Evolutionary conservation across 2,329 filamentous ascomycete species (phyloP), one percentile per base, ranked within the genome.

Genomic region (Cladosporium phlei): DNA sequence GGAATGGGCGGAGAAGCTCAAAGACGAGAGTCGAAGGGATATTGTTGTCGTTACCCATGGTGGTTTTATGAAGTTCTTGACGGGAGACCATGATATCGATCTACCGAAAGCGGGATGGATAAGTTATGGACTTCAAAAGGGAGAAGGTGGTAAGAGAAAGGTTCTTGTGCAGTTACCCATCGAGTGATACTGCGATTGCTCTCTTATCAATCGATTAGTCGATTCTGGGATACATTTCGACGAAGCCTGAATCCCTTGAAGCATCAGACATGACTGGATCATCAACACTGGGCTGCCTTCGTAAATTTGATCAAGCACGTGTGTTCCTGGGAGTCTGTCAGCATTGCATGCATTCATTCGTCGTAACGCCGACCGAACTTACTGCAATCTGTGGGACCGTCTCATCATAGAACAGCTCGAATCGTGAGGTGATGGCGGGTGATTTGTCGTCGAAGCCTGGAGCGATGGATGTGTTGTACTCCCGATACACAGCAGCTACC

Each of bases 401-500:
- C 7, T 66, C 65, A 49, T 71, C 67, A 27, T 59, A 60, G 40
- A 71, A 69, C 0, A 71, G 55, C 44, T 71, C 68, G 46, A 70
- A 70, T 10, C 67, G 62, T 47, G 63, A 68, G 1, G 66, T 71
- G 24, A 71, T 66, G 1, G 64, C 66, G 0, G 69, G 69, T 4
- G 63, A 64, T 0, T 59, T 53, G 16, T 56, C 51, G 17, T 66
- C 59, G n/a, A 59, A 59, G 5, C 61, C 56, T 21, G 52, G 43
- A 16, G 52, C 49, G 29, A 65, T 53, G 16, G 48, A 52, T 1
- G 71, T 74, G 3, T 38, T 59, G 52, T 74, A 76, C 21, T 55
- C 60, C 39, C 68, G 57, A 55, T 76, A 75, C 4, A 76, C 51
- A 2, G 69, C 67, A 3, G 71, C 65, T 1, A 70, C 55, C 6